Conservation (phyloP, 768 basidiomycete genomes). For the Tephrocybe sp. region DNA sequence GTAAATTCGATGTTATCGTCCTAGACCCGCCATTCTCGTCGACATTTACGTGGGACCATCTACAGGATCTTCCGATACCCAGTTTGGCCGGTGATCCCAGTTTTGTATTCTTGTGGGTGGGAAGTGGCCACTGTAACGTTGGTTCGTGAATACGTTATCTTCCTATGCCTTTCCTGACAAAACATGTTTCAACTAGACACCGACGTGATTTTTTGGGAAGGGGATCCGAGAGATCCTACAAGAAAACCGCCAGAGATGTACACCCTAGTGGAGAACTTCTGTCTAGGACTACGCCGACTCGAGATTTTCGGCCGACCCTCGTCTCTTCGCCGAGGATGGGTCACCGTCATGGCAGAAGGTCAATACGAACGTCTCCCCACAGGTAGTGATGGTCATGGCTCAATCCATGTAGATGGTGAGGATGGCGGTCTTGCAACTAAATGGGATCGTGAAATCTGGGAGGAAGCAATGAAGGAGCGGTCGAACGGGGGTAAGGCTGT, state of each 20-base stretch:
- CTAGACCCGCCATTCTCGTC: constrained; percentile 89
- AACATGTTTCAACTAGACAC: constrained; percentile 71
- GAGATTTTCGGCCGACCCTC: constrained; percentile 82
- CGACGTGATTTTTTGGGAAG: constrained; percentile 96
- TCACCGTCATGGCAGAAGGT: constrained; percentile 72
- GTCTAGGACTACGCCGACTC: constrained; percentile 86
- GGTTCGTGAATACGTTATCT: constrained; percentile 45
- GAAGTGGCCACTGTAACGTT: constrained; percentile 95
- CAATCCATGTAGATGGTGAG: constrained; percentile 37
- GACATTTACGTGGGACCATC: constrained; percentile 80
- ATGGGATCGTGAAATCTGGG: constrained; percentile 69
- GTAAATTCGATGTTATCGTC: constrained; percentile 88
- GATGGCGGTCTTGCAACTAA: constrained; percentile 41
- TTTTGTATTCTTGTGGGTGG: constrained; percentile 96
- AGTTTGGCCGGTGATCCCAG: constrained; percentile 85
- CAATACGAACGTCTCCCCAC: constrained; percentile 51
- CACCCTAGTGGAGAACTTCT: constrained; percentile 95
- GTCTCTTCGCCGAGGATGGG: constrained; percentile 85
- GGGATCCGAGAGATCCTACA: constrained; percentile 79
- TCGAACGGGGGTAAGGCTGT: constrained; percentile 55
- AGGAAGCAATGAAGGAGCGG: constrained; percentile 54
- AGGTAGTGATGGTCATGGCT: constrained; percentile 26
- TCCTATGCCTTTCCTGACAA: constrained; percentile 10
- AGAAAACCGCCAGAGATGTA: constrained; percentile 95
- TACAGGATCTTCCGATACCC: constrained; percentile 80